Conservation (phyloP, 2,329 filamentous ascomycete genomes). For the Cladophialophora yegresii region DNA sequence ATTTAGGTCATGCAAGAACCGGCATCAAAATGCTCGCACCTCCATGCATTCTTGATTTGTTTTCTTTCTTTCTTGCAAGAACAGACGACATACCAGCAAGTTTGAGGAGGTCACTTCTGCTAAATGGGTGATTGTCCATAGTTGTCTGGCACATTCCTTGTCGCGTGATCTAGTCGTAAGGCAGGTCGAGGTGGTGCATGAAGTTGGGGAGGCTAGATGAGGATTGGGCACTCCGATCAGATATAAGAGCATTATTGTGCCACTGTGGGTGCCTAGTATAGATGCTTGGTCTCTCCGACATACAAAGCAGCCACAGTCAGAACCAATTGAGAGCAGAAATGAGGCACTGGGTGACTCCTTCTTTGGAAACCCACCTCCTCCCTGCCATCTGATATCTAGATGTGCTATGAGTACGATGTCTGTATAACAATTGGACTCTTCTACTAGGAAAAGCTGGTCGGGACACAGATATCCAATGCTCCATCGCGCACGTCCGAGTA, state of each 20-base stretch:
- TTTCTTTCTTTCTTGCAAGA: slow-evolving; percentile 45
- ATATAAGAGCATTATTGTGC: neutral
- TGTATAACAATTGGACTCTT: neutral
- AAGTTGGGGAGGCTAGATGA: neutral
- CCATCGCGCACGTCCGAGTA: neutral
- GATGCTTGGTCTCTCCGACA: neutral
- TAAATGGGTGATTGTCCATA: slow-evolving; percentile 51
- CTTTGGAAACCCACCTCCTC: neutral
- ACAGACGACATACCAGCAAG: slow-evolving; percentile 42
- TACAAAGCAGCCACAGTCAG: neutral
- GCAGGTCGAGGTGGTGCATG: neutral
- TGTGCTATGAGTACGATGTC: neutral
- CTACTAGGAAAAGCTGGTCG: neutral
- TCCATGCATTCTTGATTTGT: slow-evolving; percentile 33
- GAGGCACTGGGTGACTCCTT: neutral
- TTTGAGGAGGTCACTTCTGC: slow-evolving; percentile 51
- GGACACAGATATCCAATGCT: neutral
- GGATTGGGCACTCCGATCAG: neutral
- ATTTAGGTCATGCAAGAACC: slow-evolving; percentile 24
- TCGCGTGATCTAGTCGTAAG: neutral
- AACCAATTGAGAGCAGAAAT: neutral
- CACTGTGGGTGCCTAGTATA: neutral
- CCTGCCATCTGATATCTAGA: neutral
- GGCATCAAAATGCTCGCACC: slow-evolving; percentile 29
- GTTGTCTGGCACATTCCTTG: slow-evolving; percentile 46